These are phyloP conservation scores for Gillenia trifoliata DNA, from an alignment of 306 rosid genomes.

Conservation along the genomic window DNA sequence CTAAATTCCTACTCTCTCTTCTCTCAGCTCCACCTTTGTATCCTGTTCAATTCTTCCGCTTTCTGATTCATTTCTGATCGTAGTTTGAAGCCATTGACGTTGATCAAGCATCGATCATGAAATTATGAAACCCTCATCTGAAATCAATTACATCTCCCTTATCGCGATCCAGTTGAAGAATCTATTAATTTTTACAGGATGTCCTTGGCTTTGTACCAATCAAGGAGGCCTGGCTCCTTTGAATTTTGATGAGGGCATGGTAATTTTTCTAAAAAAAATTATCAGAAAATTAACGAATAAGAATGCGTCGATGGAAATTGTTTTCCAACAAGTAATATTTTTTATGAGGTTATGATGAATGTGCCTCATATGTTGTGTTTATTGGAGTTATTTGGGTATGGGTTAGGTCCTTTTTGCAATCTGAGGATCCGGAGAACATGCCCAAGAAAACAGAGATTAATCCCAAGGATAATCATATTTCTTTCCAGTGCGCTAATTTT, in stretches of 20 bases:
- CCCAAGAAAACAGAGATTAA: conserved; percentile 62
- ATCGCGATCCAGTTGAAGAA: conserved; percentile 51
- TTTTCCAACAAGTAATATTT: background rate
- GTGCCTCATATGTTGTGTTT: background rate
- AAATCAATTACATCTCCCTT: conserved; percentile 89
- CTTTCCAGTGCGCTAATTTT: conserved; percentile 60
- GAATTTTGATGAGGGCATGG: conserved; percentile 91
- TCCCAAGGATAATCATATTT: conserved; percentile 91
- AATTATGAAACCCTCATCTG: conserved; percentile 63
- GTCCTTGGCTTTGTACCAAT: conserved; percentile 80
- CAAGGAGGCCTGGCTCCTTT: conserved; percentile 83
- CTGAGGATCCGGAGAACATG: conserved; percentile 45
- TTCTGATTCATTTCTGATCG: background rate
- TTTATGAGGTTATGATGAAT: background rate
- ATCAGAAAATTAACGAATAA: background rate
- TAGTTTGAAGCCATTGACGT: background rate
- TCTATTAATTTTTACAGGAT: conserved; percentile 69
- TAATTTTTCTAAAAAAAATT: conserved; percentile 3
- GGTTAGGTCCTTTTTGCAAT: too few relatives aligned
- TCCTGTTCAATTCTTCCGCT: background rate
- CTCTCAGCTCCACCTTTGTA: background rate
- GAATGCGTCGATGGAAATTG: background rate
- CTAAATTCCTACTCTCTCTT: background rate
- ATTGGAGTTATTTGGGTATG: conserved; percentile 86
- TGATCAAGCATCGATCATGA: conserved; percentile 31